phyloP scores from a whole-genome alignment of 1,139 yeast species.

The Zygotorulaspora mrakii region DNA sequence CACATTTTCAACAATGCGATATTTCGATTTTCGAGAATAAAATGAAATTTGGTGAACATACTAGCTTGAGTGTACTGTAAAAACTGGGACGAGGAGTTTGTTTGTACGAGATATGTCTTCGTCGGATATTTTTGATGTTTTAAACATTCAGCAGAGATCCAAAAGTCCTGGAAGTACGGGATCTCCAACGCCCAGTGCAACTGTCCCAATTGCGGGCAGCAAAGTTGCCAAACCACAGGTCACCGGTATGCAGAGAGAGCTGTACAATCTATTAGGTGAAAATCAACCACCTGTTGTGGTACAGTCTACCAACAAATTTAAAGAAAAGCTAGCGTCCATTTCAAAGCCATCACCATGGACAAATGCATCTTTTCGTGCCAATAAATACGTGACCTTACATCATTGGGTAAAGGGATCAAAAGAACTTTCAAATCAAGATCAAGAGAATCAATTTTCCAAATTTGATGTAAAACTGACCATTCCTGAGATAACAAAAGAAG shows the following conservation, averaged over 20 bases:
- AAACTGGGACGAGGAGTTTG: too few relatives aligned
- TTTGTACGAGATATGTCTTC: conserved; percentile 45
- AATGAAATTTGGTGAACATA: too few relatives aligned
- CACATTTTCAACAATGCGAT: conserved; percentile 2
- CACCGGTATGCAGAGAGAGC: conserved; percentile 87
- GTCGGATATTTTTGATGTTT: conserved; percentile 72
- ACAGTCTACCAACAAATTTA: conserved; percentile 55
- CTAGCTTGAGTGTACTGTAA: too few relatives aligned
- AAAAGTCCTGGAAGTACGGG: conserved; percentile 34
- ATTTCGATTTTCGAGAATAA: too few relatives aligned
- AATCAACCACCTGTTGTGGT: conserved; percentile 81
- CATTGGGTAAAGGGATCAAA: conserved; percentile 89
- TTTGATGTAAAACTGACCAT: conserved; percentile 67
- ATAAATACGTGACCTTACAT: conserved; percentile 51
- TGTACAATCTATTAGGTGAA: conserved; percentile 83
- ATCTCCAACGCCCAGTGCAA: conserved; percentile 16
- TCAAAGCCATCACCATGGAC: conserved; percentile 82
- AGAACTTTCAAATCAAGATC: conserved; percentile 41
- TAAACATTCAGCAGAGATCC: conserved; percentile 51
- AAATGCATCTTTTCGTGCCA: conserved; percentile 56
- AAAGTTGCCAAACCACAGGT: conserved; percentile 41
- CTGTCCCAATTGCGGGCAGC: conserved; percentile 17
- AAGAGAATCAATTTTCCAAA: conserved; percentile 65
- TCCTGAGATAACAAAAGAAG: conserved; percentile 66
- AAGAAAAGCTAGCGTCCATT: conserved; percentile 58